Base-by-base conservation (phyloP, 495 filamentous ascomycete species). In the Penicillium nucicola region DNA sequence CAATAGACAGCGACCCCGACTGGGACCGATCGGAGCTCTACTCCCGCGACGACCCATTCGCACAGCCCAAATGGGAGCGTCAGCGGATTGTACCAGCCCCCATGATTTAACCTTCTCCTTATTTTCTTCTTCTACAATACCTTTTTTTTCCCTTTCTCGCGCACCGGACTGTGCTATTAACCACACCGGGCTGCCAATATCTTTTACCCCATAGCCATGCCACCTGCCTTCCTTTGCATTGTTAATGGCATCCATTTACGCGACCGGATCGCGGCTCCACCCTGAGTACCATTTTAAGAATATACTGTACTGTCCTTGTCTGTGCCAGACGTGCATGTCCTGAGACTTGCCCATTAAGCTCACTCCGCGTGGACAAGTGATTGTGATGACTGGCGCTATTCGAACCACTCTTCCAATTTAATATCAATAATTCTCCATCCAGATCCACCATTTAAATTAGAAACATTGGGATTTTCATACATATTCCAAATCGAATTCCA, bases 221-320 rank as follows among this genome's bases (percentile, higher is more conserved):
- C 23, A 11, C 5, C 11, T 41, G 17, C 18, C 11, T 5, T 33
- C 10, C 11, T 17, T 34, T 45, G 6, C 18, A n/a, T 34, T 20
- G 18, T 14, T 9, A 3, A 9, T 28, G 25, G 25, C 30, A 18
- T 34, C 14, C 18, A 13, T 19, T 10, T 17, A 20, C 48, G 40
- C 48, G 50, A 28, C 11, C 77, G 55, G 43, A 73, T 68, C 23
- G 60, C 53, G 12, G 52, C 72, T 37, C 14, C 41, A 4, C 11
- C 23, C 23, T 20, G 42, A 32, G 15, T 17, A n/a, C 32, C 23
- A 31, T 31, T 14, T 30, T 6, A 6, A 28, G 25, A 4, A 28
- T 28, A 31, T n/a, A n/a, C 42, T n/a, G n/a, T n/a, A n/a, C n/a
- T n/a, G n/a, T n/a, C n/a, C n/a, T n/a, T n/a, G n/a, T n/a, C n/a